Evolutionary conservation across 2,329 filamentous ascomycete species (phyloP).

Genomic region (Immersiporthe knoxdaviesiana): DNA sequence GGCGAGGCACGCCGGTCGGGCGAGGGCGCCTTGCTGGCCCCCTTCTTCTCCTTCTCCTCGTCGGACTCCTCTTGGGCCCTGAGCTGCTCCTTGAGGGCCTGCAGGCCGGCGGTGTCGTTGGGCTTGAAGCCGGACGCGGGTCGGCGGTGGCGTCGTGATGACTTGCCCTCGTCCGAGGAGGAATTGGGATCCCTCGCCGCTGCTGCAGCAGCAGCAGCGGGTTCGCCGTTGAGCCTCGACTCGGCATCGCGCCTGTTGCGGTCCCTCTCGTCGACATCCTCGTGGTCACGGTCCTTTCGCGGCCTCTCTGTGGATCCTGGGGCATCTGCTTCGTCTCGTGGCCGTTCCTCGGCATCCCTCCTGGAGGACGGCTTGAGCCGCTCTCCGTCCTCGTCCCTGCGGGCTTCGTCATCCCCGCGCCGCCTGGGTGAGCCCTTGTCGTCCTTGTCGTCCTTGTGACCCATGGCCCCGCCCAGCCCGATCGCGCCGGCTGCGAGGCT

Average conservation of each 20-base stretch:
- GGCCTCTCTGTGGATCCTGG: constrained; percentile 22
- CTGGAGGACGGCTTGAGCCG: constrained; percentile 24
- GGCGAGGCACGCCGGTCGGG: constrained; percentile 31
- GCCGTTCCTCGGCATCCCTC: constrained; percentile 34
- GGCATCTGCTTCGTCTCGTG: constrained; percentile 27
- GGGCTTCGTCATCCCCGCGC: constrained; percentile 35
- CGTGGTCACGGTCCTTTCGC: constrained; percentile 30
- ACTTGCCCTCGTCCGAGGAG: constrained; percentile 45
- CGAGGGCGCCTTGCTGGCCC: constrained; percentile 32
- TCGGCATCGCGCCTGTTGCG: constrained; percentile 46
- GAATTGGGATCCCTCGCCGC: constrained; percentile 45
- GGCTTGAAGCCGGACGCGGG: constrained; percentile 52
- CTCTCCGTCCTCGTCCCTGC: constrained; percentile 28
- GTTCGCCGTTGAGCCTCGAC: constrained; percentile 42
- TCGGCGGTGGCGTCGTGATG: constrained; percentile 43
- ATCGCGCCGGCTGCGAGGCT: constrained; percentile 54
- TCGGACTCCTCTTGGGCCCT: constrained; percentile 46
- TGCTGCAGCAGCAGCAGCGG: constrained; percentile 28
- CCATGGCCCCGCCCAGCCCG: constrained; percentile 44
- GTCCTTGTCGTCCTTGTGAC: constrained; percentile 41
- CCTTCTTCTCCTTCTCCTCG: constrained; percentile 34
- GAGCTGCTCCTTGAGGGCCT: constrained; percentile 54
- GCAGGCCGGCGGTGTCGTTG: constrained; percentile 54
- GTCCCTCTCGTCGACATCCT: constrained; percentile 33
- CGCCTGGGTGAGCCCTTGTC: constrained; percentile 39